Evolutionary conservation across 2,329 filamentous ascomycete genomes (phyloP), one percentile per base, ranked within the genome.

Genomic region (Epicoccum nigrum): DNA sequence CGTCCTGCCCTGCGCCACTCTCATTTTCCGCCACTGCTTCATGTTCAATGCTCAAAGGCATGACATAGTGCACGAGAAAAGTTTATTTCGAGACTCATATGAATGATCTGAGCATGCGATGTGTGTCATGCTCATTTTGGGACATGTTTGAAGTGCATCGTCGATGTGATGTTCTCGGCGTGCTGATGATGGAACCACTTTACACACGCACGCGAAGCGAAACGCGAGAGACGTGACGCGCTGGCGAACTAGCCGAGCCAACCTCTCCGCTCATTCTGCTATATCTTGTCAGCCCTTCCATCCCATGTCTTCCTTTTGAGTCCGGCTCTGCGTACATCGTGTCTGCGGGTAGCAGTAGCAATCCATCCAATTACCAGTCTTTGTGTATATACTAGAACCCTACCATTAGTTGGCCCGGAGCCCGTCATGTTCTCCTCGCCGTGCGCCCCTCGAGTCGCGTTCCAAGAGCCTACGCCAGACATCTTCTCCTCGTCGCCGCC

Each of bases 401-500:
- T 39, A 19, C 30, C 45, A 20, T 28, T 44, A 21, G 33, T 50
- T 32, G 16, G 20, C 30, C 23, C 28, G 15, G 20, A 55, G 35
- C 32, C 37, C 49, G 47, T n/a, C 21, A 68, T 67, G 62, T 70
- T 66, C 19, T 69, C 68, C 20, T 69, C 68, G 17, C 67, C 64
- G 6, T 65, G 58, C 45, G 52, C 61, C 33, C 35, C 55, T 44
- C 59, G 58, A 53, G 54, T 56, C 45, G 54, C 53, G 53, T 58
- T 65, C 45, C 58, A 59, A 46, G 63, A 76, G 64, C 64, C 63
- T 59, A 55, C 71, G 60, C 62, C 65, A 27, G 67, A 70, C 30
- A 52, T 74, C 68, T 67, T 70, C 51, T 64, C 66, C n/a, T 75
- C 73, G 39, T 72, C 74, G 45, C 71, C 73, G 35, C 67, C 67